Base-by-base conservation (phyloP, 352 stramenopile genomes). In the Globisporangium canariense region DNA sequence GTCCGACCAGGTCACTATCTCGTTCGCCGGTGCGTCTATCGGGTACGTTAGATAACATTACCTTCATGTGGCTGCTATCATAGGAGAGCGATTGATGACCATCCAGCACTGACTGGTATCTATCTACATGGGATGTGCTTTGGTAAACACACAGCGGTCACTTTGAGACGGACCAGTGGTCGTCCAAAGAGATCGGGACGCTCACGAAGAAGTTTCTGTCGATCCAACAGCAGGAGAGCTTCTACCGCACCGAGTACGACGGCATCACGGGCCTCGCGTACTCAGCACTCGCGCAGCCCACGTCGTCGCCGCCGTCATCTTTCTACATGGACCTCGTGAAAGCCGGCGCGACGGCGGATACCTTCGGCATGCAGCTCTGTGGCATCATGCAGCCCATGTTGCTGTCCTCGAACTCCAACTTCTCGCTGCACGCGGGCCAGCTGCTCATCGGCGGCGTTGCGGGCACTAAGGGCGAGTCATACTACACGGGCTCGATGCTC, bases 241-340 rank as follows among this genome's bases (percentile, higher is more conserved):
- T 94, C 67, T 89, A 90, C 52, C 78, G 82, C 3, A 71, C 78
- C 13, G 81, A 79, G 22, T 94, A 92, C 60, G 84, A 92, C 58
- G 86, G 86, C 10, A 91, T 94, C 59, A 88, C 86, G 13, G 86
- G 86, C 0, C 64, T 94, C 43, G 86, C 83, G 4, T 94, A 89
- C 65, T 61, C 78, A 10, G 65, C 70, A 0, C 64, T 94, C 7
- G 79, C 77, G 11, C 72, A 82, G 40, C 79, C 86, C 0, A 71
- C 68, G 11, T 61, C 53, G 40, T 58, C 64, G 18, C 74, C 73
- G 4, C 67, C 80, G 13, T 62, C 71, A n/a, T 86, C 83, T 28
- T 70, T 91, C 50, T 88, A 89, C 64, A 65, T 85, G 22, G 71
- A 79, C 30, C 64, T 93, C 1, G 74, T 91, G 32, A 45, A 65